Percentiles rank a stretch among this genome's conserved stretches.
phyloP scores from a whole-genome alignment of 2,329 filamentous ascomycete species.

The Dothideomycetes sp. region DNA sequence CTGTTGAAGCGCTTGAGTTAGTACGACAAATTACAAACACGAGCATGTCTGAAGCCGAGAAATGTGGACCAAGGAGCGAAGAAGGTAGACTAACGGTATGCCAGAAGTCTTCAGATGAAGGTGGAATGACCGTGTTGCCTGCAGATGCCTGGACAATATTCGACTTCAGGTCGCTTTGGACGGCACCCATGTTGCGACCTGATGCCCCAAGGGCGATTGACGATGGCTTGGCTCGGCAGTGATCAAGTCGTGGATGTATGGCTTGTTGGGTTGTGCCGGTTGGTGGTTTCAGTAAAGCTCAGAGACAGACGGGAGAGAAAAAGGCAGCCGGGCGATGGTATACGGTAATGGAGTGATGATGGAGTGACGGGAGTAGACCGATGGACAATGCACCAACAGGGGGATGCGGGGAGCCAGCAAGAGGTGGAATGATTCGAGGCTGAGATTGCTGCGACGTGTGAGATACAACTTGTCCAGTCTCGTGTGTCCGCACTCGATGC shows the following conservation, averaged over 20 bases:
- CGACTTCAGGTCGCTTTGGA: constrained; percentile 12
- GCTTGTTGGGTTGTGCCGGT: neutral
- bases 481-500: no score
- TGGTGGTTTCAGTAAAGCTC: neutral
- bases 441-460: no score
- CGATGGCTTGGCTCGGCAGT: neutral
- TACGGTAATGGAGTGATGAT: no score
- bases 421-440: no score
- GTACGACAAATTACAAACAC: neutral
- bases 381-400: no score
- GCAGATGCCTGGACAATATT: constrained; percentile 13
- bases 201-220: neutral
- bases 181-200: constrained; percentile 10
- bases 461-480: no score
- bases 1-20: constrained; percentile 32
- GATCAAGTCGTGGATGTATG: neutral
- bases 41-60: neutral
- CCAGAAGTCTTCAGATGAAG: constrained; percentile 10
- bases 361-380: no score
- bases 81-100: constrained; percentile 8
- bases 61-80: no score
- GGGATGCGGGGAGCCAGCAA: no score
- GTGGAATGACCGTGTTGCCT: constrained; percentile 8
- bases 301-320: no score
- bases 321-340: no score